phyloP scores from a whole-genome alignment of 2,329 filamentous ascomycete species.

The Blastomyces emzantsi region DNA sequence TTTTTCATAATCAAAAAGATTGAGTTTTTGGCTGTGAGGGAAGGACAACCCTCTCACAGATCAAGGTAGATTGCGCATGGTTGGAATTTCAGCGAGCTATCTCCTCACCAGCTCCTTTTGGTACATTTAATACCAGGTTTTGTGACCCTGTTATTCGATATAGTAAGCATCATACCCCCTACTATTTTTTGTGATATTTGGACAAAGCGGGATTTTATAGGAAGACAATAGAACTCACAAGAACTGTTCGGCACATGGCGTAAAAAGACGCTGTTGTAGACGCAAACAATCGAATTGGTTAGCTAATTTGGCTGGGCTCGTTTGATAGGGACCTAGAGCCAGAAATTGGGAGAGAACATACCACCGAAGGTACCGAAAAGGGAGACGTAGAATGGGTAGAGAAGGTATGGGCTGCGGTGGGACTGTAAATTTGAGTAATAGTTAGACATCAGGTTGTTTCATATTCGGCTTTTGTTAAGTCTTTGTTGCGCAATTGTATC shows the following conservation, averaged over 20 bases:
- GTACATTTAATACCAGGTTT: conserved; percentile 49
- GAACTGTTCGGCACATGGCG: conserved; percentile 37
- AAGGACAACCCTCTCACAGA: background rate
- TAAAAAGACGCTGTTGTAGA: conserved; percentile 30
- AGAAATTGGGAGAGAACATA: conserved; percentile 25
- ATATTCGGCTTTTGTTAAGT: background rate
- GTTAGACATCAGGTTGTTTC: background rate
- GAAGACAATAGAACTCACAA: conserved; percentile 27
- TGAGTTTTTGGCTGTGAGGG: background rate
- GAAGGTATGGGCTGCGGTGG: conserved; percentile 47
- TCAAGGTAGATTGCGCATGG: background rate
- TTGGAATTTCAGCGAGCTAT: background rate
- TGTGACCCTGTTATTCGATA: conserved; percentile 46
- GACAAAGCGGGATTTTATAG: background rate
- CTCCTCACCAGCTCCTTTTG: background rate
- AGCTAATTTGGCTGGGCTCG: conserved; percentile 9
- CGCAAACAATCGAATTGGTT: background rate
- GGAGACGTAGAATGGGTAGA: conserved; percentile 52
- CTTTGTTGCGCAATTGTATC: background rate
- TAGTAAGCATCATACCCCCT: conserved; percentile 10
- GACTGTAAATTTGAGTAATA: conserved; percentile 32
- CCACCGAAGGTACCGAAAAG: conserved; percentile 42
- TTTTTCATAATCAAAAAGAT: background rate
- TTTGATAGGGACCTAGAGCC: background rate
- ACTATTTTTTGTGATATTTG: conserved; percentile 6